Conservation (phyloP, 2,329 filamentous ascomycete genomes). For the Thielaviopsis populi region DNA sequence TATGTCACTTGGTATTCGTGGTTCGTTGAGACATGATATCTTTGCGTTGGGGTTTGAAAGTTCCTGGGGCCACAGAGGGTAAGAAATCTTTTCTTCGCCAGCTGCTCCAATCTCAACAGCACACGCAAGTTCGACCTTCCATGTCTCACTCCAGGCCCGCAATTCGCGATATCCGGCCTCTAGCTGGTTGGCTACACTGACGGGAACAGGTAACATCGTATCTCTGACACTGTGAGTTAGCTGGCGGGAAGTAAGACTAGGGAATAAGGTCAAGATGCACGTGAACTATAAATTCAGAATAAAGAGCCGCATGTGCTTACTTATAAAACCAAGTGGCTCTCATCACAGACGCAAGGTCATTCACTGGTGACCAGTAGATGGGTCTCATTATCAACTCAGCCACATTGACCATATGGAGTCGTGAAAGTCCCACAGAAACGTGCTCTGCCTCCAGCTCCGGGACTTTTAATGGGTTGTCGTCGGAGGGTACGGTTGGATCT, state of each 20-base stretch:
- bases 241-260: background rate
- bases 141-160: slow-evolving; percentile 79
- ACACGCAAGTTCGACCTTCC: slow-evolving; percentile 79
- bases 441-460: slow-evolving; percentile 24
- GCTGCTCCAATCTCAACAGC: slow-evolving; percentile 78
- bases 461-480: background rate
- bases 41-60: slow-evolving; percentile 15
- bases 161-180: slow-evolving; percentile 83
- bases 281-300: too few relatives aligned
- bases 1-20: slow-evolving; percentile 36
- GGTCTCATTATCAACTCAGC: slow-evolving; percentile 80
- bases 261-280: background rate
- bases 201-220: slow-evolving; percentile 79
- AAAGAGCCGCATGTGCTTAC: slow-evolving; percentile 22
- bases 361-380: slow-evolving; percentile 93
- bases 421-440: slow-evolving; percentile 77
- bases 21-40: slow-evolving; percentile 22
- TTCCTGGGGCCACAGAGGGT: slow-evolving; percentile 59
- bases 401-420: slow-evolving; percentile 74
- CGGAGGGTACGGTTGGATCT: background rate
- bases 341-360: slow-evolving; percentile 69
- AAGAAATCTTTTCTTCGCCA: slow-evolving; percentile 81
- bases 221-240: slow-evolving; percentile 34
- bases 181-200: slow-evolving; percentile 74
- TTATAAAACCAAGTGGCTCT: slow-evolving; percentile 95